Percentiles rank a stretch among this genome's conserved stretches.
Evolutionary conservation across 441 rosid species (phyloP).

Genomic region (Cnidoscolus chayamansa): DNA sequence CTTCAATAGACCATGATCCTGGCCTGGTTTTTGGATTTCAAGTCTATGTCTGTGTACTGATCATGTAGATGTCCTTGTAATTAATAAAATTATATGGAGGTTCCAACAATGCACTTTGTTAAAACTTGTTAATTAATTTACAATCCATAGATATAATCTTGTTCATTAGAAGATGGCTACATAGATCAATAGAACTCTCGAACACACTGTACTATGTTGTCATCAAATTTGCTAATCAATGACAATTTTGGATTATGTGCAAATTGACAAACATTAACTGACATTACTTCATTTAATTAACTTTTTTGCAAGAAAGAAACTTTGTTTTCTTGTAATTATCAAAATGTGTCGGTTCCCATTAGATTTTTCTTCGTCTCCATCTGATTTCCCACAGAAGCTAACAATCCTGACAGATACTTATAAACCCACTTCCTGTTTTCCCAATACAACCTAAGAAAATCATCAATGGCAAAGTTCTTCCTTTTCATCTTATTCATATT

Average conservation of each 20-base stretch:
- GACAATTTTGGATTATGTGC: background rate
- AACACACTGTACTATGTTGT: background rate
- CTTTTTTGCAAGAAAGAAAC: background rate
- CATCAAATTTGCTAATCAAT: background rate
- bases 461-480: background rate
- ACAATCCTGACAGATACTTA: background rate
- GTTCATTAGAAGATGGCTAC: background rate
- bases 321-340: background rate
- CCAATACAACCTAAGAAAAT: background rate
- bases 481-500: background rate
- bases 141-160: background rate
- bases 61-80: too few species aligned
- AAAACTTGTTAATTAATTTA: background rate
- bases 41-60: too few species aligned
- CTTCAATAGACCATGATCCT: background rate
- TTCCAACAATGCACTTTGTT: too few species aligned
- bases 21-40: background rate
- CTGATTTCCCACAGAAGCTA: background rate
- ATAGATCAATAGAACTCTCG: background rate
- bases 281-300: background rate
- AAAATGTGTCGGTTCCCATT: background rate
- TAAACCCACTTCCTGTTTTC: background rate
- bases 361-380: background rate
- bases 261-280: background rate
- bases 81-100: too few species aligned